Conservation (phyloP, 305 asterid species). For the Andrographis paniculata region DNA sequence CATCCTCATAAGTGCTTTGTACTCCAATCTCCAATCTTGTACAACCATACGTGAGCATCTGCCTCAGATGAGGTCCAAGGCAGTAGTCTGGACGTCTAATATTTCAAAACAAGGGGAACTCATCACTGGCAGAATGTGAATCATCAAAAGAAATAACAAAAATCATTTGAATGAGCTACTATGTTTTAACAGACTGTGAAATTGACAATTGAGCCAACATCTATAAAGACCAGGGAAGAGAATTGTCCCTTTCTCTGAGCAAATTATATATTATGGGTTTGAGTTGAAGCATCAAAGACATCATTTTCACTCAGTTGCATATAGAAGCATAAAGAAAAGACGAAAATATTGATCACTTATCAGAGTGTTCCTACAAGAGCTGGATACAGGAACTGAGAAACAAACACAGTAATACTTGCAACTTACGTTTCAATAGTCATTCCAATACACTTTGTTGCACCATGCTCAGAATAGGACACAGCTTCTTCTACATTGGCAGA, state of each 20-base stretch:
- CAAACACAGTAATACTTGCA: slow-evolving; percentile 6
- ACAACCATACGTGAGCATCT: slow-evolving; percentile 95
- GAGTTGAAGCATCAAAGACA: slow-evolving; percentile 13
- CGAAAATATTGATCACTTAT: slow-evolving; percentile 3
- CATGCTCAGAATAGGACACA: slow-evolving; percentile 88
- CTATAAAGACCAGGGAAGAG: not conserved
- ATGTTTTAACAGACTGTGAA: not conserved
- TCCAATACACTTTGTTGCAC: slow-evolving; percentile 92
- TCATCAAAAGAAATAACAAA: not conserved
- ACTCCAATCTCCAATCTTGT: slow-evolving; percentile 97
- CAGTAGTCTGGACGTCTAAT: slow-evolving; percentile 94
- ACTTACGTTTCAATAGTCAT: slow-evolving; percentile 98
- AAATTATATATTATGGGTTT: too few relatives aligned
- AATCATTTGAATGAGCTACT: slow-evolving; percentile 9
- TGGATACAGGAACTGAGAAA: not conserved
- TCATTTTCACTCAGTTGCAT: slow-evolving; percentile 7
- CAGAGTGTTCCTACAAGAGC: slow-evolving; percentile 7
- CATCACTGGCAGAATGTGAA: not conserved
- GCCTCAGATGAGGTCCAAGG: slow-evolving; percentile 97
- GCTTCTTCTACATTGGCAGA: slow-evolving; percentile 97
- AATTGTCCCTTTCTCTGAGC: not conserved
- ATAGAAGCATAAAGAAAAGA: slow-evolving; percentile 3
- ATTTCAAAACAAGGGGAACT: slow-evolving; percentile 18
- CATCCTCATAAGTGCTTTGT: slow-evolving; percentile 97
- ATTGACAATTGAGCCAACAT: not conserved